Percentiles rank a stretch among this genome's conserved stretches.
These are phyloP conservation scores for Aspergillus sp. DNA, from an alignment of 2,329 filamentous ascomycete species.

Conservation along the genomic window DNA sequence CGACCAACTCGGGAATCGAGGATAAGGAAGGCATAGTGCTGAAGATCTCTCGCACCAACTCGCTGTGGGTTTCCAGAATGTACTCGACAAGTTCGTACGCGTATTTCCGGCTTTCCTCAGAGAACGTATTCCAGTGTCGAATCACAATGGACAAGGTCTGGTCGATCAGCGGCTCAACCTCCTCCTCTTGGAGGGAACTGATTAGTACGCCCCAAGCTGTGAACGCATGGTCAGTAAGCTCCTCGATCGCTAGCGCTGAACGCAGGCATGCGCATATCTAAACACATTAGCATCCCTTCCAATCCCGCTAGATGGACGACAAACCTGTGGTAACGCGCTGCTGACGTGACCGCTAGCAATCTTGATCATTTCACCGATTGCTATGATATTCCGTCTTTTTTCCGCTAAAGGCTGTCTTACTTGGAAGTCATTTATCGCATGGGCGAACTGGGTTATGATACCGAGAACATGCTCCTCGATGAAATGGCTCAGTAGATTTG, in stretches of 20 bases:
- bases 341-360: constrained; percentile 64
- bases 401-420: constrained; percentile 53
- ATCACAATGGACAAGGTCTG: constrained; percentile 83
- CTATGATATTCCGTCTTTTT: constrained; percentile 66
- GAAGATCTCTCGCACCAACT: constrained; percentile 56
- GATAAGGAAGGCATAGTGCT: constrained; percentile 69
- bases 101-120: constrained; percentile 48
- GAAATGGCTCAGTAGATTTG: constrained; percentile 60
- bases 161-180: constrained; percentile 70
- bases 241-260: constrained; percentile 64
- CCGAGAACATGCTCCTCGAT: constrained; percentile 77
- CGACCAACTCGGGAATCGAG: constrained; percentile 58
- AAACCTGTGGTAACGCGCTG: constrained; percentile 74
- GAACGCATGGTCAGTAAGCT: constrained; percentile 70
- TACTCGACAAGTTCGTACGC: constrained; percentile 55
- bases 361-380: constrained; percentile 78
- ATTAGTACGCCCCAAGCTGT: constrained; percentile 77
- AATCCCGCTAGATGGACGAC: constrained; percentile 13
- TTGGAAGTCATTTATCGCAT: constrained; percentile 61
- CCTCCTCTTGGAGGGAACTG: constrained; percentile 62
- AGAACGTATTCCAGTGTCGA: constrained; percentile 66
- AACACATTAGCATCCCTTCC: constrained; percentile 4
- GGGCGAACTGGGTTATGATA: constrained; percentile 73
- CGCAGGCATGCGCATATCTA: constrained; percentile 88
- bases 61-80: constrained; percentile 55